Conservation (phyloP, 352 stramenopile species). For the Globisporangium spiculum region DNA sequence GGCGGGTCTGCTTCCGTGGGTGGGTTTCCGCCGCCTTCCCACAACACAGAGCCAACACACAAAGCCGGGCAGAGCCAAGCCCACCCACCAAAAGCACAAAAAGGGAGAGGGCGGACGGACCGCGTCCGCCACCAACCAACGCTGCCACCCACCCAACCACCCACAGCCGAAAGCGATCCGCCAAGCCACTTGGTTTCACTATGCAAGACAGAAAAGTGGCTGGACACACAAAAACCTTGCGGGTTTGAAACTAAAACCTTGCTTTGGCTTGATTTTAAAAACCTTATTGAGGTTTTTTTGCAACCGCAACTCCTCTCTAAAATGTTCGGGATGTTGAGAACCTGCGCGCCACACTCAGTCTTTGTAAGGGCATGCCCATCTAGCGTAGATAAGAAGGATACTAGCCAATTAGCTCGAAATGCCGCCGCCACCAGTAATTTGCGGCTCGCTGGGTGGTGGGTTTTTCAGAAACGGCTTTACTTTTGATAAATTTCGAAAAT, state of each 20-base stretch:
- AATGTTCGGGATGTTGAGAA: too few relatives aligned
- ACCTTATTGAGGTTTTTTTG: too few relatives aligned
- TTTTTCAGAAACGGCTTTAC: conserved; percentile 11
- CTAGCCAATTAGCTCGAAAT: too few relatives aligned
- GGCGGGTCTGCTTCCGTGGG: neutral
- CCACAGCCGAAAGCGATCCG: neutral
- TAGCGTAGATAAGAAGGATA: too few relatives aligned
- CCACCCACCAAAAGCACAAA: conserved; percentile 18
- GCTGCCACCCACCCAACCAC: conserved; percentile 12
- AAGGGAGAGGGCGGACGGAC: conserved; percentile 21
- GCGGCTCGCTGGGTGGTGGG: neutral
- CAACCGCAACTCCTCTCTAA: too few relatives aligned
- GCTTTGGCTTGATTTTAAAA: too few relatives aligned
- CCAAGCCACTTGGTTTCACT: neutral
- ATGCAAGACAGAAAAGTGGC: neutral
- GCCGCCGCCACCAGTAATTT: conserved; percentile 30
- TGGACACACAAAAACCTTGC: neutral
- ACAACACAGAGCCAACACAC: neutral
- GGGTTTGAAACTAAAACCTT: too few relatives aligned
- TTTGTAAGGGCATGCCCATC: too few relatives aligned
- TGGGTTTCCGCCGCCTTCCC: conserved; percentile 1
- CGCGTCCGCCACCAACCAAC: conserved; percentile 39
- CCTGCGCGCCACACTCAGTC: too few relatives aligned
- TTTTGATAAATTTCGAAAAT: neutral
- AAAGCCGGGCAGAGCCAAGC: neutral